Percentiles rank a stretch among this genome's conserved stretches.
Conservation (phyloP, 148 eudicot genomes). For the Fallopia convolvulus region DNA sequence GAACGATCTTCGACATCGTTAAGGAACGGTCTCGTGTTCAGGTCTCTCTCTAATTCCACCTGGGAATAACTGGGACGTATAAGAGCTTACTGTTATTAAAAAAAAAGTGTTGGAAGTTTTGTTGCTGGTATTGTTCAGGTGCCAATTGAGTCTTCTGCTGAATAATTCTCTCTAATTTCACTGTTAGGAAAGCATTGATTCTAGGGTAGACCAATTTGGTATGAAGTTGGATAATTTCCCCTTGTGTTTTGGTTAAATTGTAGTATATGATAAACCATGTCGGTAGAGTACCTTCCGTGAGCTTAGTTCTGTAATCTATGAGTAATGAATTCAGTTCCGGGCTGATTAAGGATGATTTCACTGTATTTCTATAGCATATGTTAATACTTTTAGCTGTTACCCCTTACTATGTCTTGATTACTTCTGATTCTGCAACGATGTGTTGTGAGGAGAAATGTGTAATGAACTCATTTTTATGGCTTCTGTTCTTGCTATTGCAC, state of each 20-base stretch:
- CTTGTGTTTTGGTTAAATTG: background rate
- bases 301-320: background rate
- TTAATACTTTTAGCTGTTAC: background rate
- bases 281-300: no score
- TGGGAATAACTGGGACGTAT: background rate
- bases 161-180: background rate
- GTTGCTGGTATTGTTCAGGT: background rate
- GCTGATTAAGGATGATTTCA: background rate
- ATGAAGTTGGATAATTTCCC: background rate
- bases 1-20: constrained; percentile 65
- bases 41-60: constrained; percentile 22
- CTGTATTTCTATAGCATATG: background rate
- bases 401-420: background rate
- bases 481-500: background rate
- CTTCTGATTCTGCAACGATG: background rate
- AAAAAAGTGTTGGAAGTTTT: no score
- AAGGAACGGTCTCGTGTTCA: constrained; percentile 82
- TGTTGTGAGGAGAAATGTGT: background rate
- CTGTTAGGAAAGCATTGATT: background rate
- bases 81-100: background rate
- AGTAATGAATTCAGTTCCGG: background rate
- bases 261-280: background rate
- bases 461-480: background rate
- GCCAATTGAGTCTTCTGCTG: background rate
- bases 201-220: background rate